Evolutionary conservation across 2,329 filamentous ascomycete species (phyloP).

Genomic region (Aspergillus aculeatinus): DNA sequence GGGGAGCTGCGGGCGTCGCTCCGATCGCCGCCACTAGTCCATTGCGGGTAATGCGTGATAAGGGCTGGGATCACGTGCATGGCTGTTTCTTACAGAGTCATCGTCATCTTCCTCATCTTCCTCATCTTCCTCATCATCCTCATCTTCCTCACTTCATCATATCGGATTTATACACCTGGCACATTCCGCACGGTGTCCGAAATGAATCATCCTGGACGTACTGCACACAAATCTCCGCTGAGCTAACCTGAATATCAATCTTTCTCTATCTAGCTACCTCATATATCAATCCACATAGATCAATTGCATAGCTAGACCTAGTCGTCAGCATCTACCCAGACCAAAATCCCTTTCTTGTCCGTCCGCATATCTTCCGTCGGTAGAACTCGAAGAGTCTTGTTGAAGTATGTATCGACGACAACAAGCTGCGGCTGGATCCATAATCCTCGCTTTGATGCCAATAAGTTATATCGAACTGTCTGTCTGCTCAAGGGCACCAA

Average conservation of each 20-base stretch:
- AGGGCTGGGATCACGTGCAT: conserved; percentile 23
- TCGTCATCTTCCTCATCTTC: background rate
- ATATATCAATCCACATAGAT: background rate
- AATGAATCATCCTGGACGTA: background rate
- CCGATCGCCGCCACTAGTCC: conserved; percentile 24
- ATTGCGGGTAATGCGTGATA: conserved; percentile 20
- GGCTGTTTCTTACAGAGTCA: background rate
- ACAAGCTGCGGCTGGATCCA: conserved; percentile 74
- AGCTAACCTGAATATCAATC: background rate
- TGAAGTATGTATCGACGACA: conserved; percentile 88
- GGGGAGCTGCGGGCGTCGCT: conserved; percentile 18
- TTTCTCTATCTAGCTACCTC: background rate
- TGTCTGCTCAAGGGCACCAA: conserved; percentile 78
- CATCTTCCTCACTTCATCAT: background rate
- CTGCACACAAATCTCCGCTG: background rate
- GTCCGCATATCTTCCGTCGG: conserved; percentile 67
- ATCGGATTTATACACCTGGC: no score
- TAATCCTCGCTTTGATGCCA: conserved; percentile 62
- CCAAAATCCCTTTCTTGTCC: conserved; percentile 53
- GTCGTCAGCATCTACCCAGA: conserved; percentile 46
- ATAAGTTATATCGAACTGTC: conserved; percentile 68
- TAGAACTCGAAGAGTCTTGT: conserved; percentile 80
- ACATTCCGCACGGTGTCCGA: background rate
- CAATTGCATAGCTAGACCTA: conserved; percentile 14
- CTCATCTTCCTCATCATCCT: background rate